Evolutionary conservation across 2,329 filamentous ascomycete species (phyloP).

Genomic region (Cadophora sp.): DNA sequence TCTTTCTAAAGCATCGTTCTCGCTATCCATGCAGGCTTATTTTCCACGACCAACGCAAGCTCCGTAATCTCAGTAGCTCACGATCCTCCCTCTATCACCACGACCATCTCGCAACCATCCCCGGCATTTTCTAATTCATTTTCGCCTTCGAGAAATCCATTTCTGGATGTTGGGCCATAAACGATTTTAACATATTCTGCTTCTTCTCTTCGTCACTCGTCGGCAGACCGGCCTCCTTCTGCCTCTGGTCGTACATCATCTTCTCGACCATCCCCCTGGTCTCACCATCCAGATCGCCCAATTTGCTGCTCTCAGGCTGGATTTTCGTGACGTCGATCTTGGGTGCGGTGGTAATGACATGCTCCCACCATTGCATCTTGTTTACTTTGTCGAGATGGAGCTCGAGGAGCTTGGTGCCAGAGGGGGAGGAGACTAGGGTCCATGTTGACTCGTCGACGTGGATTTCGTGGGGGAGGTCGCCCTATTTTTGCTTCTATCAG

Average conservation of each 20-base stretch:
- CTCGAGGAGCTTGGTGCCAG: conserved; percentile 72
- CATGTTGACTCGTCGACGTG: conserved; percentile 89
- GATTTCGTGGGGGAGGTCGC: conserved; percentile 82
- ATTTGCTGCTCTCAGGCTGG: conserved; percentile 87
- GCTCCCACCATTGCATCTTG: conserved; percentile 98
- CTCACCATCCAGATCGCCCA: conserved; percentile 92
- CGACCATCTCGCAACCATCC: neutral
- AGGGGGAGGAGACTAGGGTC: conserved; percentile 77
- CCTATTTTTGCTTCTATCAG: conserved; percentile 57
- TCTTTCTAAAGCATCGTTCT: neutral
- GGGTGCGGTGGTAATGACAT: conserved; percentile 85
- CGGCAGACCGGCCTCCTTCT: conserved; percentile 91
- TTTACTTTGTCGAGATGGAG: conserved; percentile 95
- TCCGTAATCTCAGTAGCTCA: neutral
- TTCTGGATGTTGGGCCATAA: conserved; percentile 65
- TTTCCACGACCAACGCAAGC: neutral
- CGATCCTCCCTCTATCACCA: too few species aligned
- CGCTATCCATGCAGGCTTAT: neutral
- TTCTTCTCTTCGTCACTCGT: conserved; percentile 97
- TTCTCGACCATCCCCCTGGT: conserved; percentile 98
- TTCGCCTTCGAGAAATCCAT: conserved; percentile 77
- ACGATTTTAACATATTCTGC: conserved; percentile 89
- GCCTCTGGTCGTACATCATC: conserved; percentile 99
- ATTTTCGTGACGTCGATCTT: conserved; percentile 97
- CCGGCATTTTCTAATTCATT: conserved; percentile 54